A percentile compares a stretch with the other conserved stretches of the same genome.
These are phyloP conservation scores for Naumovozyma baii DNA, from an alignment of 805 yeast species.

Conservation along the genomic window DNA sequence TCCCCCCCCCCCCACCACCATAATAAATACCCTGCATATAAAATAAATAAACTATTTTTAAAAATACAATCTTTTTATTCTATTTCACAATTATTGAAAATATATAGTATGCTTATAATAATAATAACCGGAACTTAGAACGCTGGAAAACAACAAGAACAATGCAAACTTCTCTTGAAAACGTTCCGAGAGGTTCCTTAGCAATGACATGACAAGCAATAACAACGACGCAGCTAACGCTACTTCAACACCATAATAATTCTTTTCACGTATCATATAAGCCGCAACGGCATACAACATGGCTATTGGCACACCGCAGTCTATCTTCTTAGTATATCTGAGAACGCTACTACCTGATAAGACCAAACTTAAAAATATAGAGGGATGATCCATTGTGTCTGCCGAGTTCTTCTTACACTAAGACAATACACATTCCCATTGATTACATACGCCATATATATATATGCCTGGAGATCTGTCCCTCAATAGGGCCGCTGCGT, in stretches of 20 bases:
- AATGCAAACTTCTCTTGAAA: constrained; percentile 70
- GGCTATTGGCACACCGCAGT: constrained; percentile 62
- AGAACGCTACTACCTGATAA: constrained; percentile 60
- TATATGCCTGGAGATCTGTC: too few relatives aligned
- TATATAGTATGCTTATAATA: constrained; percentile 67
- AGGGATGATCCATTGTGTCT: constrained; percentile 80
- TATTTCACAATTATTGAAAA: too few relatives aligned
- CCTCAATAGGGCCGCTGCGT: too few relatives aligned
- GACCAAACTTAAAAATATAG: constrained; percentile 60
- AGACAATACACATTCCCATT: too few relatives aligned
- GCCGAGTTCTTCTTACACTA: too few relatives aligned
- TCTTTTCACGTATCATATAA: constrained; percentile 60
- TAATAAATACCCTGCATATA: neutral
- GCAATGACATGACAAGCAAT: constrained; percentile 59
- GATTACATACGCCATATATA: too few relatives aligned
- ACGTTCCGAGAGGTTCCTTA: constrained; percentile 50
- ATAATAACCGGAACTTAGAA: constrained; percentile 56
- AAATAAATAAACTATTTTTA: too few relatives aligned
- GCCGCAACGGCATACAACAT: constrained; percentile 61
- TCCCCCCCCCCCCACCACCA: neutral
- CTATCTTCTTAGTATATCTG: constrained; percentile 57
- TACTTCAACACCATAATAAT: constrained; percentile 70
- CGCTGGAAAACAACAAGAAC: constrained; percentile 52
- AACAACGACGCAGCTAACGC: constrained; percentile 66
- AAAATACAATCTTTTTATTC: too few relatives aligned